phyloP scores from a whole-genome alignment of 306 rosid species.

The Dicorynia guianensis region DNA sequence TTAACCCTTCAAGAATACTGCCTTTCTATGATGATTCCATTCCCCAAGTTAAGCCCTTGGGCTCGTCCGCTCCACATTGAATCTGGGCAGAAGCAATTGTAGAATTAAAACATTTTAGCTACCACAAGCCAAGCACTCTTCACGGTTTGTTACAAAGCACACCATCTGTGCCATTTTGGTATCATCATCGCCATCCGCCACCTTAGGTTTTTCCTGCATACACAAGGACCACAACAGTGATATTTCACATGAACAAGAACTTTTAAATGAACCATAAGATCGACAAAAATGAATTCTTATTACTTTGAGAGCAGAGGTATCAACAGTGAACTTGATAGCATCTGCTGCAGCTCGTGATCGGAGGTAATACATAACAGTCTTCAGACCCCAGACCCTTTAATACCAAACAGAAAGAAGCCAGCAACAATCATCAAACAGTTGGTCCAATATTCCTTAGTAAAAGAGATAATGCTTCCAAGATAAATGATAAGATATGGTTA shows the following conservation, averaged over 20 bases:
- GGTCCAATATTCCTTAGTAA: neutral
- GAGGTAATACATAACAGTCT: slow-evolving; percentile 90
- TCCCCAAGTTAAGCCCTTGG: neutral
- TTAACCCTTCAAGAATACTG: neutral
- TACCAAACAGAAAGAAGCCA: slow-evolving; percentile 10
- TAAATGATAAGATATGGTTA: too few species aligned
- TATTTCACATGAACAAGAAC: neutral
- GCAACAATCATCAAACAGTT: slow-evolving; percentile 12
- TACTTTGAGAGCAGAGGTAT: slow-evolving; percentile 67
- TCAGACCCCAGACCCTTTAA: slow-evolving; percentile 81
- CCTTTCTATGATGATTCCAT: neutral
- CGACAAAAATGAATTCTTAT: neutral
- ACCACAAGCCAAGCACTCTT: slow-evolving; percentile 87
- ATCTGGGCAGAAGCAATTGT: neutral
- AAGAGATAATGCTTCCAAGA: neutral
- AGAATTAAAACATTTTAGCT: slow-evolving; percentile 47
- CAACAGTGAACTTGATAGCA: slow-evolving; percentile 89
- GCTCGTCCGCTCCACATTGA: neutral
- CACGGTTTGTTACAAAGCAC: slow-evolving; percentile 79
- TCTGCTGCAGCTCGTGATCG: slow-evolving; percentile 81
- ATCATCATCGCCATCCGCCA: slow-evolving; percentile 47
- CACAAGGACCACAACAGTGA: slow-evolving; percentile 9
- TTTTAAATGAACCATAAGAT: neutral
- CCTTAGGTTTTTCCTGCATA: slow-evolving; percentile 59
- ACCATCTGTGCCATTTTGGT: slow-evolving; percentile 80